phyloP scores from a whole-genome alignment of 1,139 yeast genomes.

The Lodderomyces beijingensis region DNA sequence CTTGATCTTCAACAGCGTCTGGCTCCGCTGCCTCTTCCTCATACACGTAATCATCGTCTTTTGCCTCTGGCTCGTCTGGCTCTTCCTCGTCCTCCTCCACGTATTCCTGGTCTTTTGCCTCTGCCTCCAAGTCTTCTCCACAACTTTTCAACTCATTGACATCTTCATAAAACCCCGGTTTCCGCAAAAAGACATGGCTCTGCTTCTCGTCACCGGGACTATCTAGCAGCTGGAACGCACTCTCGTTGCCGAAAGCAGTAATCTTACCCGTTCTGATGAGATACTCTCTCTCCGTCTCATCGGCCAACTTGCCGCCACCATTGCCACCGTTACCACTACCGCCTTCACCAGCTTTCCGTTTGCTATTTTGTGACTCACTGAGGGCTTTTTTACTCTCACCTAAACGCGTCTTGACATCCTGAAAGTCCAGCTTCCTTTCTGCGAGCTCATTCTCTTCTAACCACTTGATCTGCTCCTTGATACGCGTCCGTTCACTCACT shows the following conservation, averaged over 20 bases:
- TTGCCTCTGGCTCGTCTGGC: conserved; percentile 18
- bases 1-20: conserved; percentile 12
- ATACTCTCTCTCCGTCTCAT: conserved; percentile 75
- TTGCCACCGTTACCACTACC: conserved; percentile 5
- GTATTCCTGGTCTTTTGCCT: conserved; percentile 14
- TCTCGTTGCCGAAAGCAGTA: conserved; percentile 84
- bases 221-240: conserved; percentile 43
- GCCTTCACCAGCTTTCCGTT: background rate
- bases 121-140: conserved; percentile 18
- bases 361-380: conserved; percentile 4
- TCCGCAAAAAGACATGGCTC: conserved; percentile 32
- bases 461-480: conserved; percentile 53
- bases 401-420: conserved; percentile 61
- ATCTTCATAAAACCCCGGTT: conserved; percentile 33
- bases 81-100: conserved; percentile 30
- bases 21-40: conserved; percentile 8
- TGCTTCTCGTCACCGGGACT: conserved; percentile 10
- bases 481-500: conserved; percentile 59
- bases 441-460: conserved; percentile 49
- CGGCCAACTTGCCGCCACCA: conserved; percentile 44
- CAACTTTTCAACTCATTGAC: conserved; percentile 7
- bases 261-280: conserved; percentile 85
- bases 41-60: conserved; percentile 8
- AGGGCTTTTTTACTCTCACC: conserved; percentile 20
- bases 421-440: conserved; percentile 54